Conservation (phyloP, 768 basidiomycete species). For the Postia placenta region DNA sequence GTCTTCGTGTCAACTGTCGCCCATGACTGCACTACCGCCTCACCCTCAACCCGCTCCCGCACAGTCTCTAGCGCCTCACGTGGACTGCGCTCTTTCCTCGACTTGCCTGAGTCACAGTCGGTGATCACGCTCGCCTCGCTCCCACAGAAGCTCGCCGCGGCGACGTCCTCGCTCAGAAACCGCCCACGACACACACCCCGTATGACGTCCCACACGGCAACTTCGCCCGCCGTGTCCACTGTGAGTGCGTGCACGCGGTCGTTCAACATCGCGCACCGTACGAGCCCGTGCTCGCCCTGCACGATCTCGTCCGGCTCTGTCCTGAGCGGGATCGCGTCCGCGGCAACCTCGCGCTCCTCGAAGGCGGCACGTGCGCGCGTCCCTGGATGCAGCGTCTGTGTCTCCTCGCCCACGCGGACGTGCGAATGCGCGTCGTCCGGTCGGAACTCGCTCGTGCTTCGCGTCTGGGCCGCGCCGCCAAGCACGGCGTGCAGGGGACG, state of each 20-base stretch:
- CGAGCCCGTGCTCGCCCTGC: constrained; percentile 71
- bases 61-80: constrained; percentile 84
- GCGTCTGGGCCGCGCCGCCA: constrained; percentile 2
- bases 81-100: constrained; percentile 45
- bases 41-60: constrained; percentile 89
- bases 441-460: constrained; percentile 25
- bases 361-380: constrained; percentile 43
- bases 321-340: constrained; percentile 59
- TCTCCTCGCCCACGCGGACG: constrained; percentile 20
- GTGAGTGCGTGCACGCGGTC: constrained; percentile 88
- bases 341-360: constrained; percentile 74
- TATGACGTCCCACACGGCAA: constrained; percentile 91
- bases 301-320: constrained; percentile 64
- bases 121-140: constrained; percentile 31
- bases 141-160: constrained; percentile 44
- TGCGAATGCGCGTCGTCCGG: constrained; percentile 18
- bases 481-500: constrained; percentile 32
- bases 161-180: constrained; percentile 62
- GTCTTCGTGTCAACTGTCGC: constrained; percentile 85
- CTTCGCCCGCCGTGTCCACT: constrained; percentile 81
- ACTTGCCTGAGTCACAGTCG: background rate
- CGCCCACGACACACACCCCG: constrained; percentile 69
- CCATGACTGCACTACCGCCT: constrained; percentile 83
- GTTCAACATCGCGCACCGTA: constrained; percentile 77
- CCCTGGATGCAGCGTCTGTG: constrained; percentile 30